Evolutionary conservation across 495 filamentous ascomycete genomes (phyloP).

Genomic region (Mycothermus thermophilus): DNA sequence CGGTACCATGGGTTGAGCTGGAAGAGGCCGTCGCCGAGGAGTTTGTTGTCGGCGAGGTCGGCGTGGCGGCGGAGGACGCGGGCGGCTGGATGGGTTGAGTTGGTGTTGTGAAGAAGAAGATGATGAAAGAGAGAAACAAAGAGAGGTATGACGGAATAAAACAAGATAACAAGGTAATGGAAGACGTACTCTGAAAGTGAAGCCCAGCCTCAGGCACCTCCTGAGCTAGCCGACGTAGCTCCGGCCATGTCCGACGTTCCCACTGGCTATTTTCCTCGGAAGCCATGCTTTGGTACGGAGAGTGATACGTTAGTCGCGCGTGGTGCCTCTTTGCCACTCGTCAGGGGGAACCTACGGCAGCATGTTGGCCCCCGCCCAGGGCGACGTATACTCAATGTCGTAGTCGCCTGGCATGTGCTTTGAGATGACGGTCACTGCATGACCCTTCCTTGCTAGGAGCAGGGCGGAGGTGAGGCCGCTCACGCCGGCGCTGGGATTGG

Average conservation of each 20-base stretch:
- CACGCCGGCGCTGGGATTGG: constrained; percentile 61
- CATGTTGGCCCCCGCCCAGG: constrained; percentile 91
- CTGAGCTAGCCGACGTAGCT: constrained; percentile 47
- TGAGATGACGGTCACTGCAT: constrained; percentile 62
- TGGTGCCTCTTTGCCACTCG: no score
- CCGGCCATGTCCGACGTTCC: constrained; percentile 57
- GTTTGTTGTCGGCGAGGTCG: constrained; percentile 15
- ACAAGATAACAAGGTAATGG: no score
- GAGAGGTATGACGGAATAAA: no score
- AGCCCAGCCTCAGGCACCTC: constrained; percentile 78
- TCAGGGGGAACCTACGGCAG: constrained; percentile 64
- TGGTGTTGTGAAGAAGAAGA: not conserved
- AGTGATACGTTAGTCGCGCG: not conserved
- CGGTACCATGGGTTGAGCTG: constrained; percentile 70
- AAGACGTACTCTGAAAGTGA: constrained; percentile 58
- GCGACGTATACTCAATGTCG: constrained; percentile 90
- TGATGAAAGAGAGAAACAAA: not conserved
- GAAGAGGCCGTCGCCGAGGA: constrained; percentile 45
- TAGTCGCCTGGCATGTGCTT: constrained; percentile 99
- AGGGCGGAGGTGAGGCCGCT: constrained; percentile 86
- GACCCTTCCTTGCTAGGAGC: constrained; percentile 55
- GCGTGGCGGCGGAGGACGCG: constrained; percentile 29
- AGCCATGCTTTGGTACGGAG: constrained; percentile 16
- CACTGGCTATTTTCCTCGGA: constrained; percentile 32
- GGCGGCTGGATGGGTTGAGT: constrained; percentile 19